These are phyloP conservation scores for Cicer chorassanicum DNA, from an alignment of 306 rosid species.

Conservation along the genomic window DNA sequence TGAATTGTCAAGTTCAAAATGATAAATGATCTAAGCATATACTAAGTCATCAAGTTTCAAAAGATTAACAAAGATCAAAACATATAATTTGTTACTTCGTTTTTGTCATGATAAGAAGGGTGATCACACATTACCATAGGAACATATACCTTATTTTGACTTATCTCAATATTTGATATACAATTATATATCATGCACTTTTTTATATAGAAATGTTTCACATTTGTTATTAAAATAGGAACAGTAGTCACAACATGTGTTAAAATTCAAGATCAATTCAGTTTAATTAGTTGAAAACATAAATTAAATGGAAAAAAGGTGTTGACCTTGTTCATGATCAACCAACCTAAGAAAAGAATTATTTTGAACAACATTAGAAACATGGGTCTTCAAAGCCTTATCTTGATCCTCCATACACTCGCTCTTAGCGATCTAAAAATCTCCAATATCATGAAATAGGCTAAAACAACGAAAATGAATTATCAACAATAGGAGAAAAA, in stretches of 20 bases:
- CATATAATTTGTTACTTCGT: background rate
- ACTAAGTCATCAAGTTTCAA: background rate
- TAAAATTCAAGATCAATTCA: background rate
- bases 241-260: conserved; percentile 20
- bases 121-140: background rate
- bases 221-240: conserved; percentile 8
- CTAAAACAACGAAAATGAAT: conserved; percentile 61
- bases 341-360: conserved; percentile 71
- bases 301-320: background rate
- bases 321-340: conserved; percentile 71
- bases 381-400: conserved; percentile 71
- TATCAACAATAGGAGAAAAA: conserved; percentile 55
- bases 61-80: background rate
- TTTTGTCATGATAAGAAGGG: conserved; percentile 4
- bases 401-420: conserved; percentile 77
- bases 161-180: background rate
- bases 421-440: conserved; percentile 64
- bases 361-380: conserved; percentile 65
- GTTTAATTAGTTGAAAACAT: background rate
- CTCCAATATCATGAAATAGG: conserved; percentile 51
- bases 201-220: background rate
- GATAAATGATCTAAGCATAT: too few species aligned
- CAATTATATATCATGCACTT: background rate
- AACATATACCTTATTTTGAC: conserved; percentile 9
- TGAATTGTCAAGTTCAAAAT: too few species aligned